Evolutionary conservation across 306 rosid species (phyloP), one percentile per base, ranked within the genome.

Genomic region (Medicago arabica): DNA sequence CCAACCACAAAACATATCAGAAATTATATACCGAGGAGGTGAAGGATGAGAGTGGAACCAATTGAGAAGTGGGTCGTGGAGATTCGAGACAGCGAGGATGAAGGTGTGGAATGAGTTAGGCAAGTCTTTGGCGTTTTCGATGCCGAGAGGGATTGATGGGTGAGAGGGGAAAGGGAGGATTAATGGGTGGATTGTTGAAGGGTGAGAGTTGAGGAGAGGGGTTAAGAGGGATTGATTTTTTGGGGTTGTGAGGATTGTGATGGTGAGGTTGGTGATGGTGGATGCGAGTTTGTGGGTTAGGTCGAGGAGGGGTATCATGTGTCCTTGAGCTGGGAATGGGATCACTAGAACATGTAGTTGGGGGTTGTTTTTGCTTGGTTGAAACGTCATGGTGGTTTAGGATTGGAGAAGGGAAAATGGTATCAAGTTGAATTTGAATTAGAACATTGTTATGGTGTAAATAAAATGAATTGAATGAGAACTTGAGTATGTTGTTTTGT

Each of bases 1-100:
- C 92, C 90, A 90, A 0, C 86, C 89, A 31, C 76, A 78, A 68
- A 90, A 87, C 80, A 84, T 81, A 77, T 87, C 90, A 46, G 89
- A 87, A 66, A 90, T 75, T 8, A 87, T 90, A 51, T 21, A 81
- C 2, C 15, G 6, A 1, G 86, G 86, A 28, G 86, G 80, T 6
- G 63, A 51, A n/a, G 80, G 74, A 50, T 78, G 77, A 25, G 83
- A 73, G 18, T 12, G 7, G 73, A 82, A 78, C 86, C 86, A 82
- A 1, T 5, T 14, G 14, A 68, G n/a, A 12, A 73, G 63, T 0
- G 85, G 85, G 21, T n/a, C 0, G 50, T 76, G 74, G 61, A 89
- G 91, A 0, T 68, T 44, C 19, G 82, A 57, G 11, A 87, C 5
- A 10, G 72, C 18, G 81, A 67, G 57, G 17, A 85, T 83, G 71